A percentile compares a stretch with the other conserved stretches of the same genome.
phyloP scores from a whole-genome alignment of 805 yeast species.

The Nakazawaea ernobii region DNA sequence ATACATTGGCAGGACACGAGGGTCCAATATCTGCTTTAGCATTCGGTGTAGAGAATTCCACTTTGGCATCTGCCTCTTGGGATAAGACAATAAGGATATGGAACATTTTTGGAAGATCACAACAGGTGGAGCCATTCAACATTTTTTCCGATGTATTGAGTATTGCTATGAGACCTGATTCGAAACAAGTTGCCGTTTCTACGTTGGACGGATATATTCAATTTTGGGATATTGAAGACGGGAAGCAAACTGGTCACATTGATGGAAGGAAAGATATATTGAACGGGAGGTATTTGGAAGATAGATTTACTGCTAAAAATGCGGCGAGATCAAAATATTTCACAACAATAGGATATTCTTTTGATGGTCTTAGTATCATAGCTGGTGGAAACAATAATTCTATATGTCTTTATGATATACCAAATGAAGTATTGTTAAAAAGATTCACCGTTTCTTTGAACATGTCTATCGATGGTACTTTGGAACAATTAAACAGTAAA shows the following conservation, averaged over 20 bases:
- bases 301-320: constrained; percentile 74
- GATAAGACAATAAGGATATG: constrained; percentile 91
- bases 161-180: constrained; percentile 84
- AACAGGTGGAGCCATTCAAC: constrained; percentile 86
- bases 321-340: constrained; percentile 82
- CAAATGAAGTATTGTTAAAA: constrained; percentile 78
- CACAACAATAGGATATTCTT: constrained; percentile 74
- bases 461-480: constrained; percentile 88
- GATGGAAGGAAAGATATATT: constrained; percentile 86
- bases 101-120: constrained; percentile 85
- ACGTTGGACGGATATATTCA: constrained; percentile 85
- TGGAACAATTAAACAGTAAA: constrained; percentile 69
- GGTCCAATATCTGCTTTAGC: constrained; percentile 90
- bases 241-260: constrained; percentile 73
- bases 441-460: constrained; percentile 82
- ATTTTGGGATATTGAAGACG: constrained; percentile 78
- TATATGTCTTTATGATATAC: constrained; percentile 85
- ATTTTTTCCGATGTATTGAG: constrained; percentile 79
- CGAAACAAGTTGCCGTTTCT: constrained; percentile 83
- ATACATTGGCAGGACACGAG: constrained; percentile 85
- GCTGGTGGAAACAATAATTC: constrained; percentile 95
- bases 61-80: constrained; percentile 92
- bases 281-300: constrained; percentile 78
- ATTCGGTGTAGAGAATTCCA: constrained; percentile 72
- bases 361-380: constrained; percentile 81